A percentile compares a stretch with the other conserved stretches of the same genome.
Conservation (phyloP, 805 yeast genomes). For the Brettanomyces nanus region DNA sequence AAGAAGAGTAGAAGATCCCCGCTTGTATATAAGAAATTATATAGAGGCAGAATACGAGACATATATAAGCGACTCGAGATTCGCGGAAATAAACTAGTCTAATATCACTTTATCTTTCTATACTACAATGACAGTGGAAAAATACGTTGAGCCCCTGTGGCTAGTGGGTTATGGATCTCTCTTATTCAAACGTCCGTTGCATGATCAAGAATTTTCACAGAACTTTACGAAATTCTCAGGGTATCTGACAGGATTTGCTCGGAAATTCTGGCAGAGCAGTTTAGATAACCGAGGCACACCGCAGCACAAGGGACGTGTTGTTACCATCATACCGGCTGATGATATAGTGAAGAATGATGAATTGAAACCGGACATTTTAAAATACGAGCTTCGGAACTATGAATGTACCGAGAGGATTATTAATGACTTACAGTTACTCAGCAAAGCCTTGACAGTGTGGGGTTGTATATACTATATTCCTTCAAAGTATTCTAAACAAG, state of each 20-base stretch:
- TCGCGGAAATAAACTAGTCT: too few species aligned
- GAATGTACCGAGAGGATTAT: constrained; percentile 9
- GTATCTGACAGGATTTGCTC: constrained; percentile 60
- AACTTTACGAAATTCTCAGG: constrained; percentile 45
- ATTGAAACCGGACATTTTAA: constrained; percentile 35
- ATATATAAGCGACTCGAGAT: too few species aligned
- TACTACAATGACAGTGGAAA: neutral
- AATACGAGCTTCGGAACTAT: constrained; percentile 18
- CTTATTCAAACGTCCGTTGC: constrained; percentile 83
- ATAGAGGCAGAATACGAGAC: too few species aligned
- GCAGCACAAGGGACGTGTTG: constrained; percentile 83
- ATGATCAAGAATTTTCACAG: constrained; percentile 32
- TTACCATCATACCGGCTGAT: constrained; percentile 59
- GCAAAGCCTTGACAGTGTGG: constrained; percentile 48
- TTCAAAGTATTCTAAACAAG: constrained; percentile 51
- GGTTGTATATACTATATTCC: constrained; percentile 82
- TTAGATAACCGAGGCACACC: constrained; percentile 89
- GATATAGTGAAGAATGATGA: constrained; percentile 35
- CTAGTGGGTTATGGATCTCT: constrained; percentile 86
- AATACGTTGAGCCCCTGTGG: constrained; percentile 44
- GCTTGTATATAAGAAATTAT: too few species aligned
- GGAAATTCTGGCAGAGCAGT: constrained; percentile 89
- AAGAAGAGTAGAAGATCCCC: constrained; percentile 1
- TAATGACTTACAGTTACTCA: constrained; percentile 18
- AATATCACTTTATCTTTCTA: too few species aligned